Evolutionary conservation across 208 protist genomes (phyloP).

Genomic region (Trypanosoma avium): DNA sequence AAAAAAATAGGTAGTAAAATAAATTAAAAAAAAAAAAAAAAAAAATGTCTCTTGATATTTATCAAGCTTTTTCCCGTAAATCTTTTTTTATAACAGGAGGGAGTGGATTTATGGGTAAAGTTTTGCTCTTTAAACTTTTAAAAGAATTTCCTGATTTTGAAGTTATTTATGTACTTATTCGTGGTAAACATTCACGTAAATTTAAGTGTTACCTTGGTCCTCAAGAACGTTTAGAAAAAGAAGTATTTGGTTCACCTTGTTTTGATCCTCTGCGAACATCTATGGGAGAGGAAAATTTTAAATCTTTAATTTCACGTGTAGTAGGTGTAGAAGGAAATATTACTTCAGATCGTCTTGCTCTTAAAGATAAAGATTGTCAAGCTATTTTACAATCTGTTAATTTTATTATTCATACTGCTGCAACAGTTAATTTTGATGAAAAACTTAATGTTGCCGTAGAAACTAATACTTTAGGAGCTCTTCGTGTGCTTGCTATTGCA

Average conservation of each 20-base stretch:
- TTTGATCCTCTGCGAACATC: slow-evolving; percentile 65
- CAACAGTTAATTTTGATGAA: slow-evolving; percentile 89
- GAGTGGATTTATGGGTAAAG: slow-evolving; percentile 89
- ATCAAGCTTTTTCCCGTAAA: slow-evolving; percentile 55
- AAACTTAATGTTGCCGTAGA: slow-evolving; percentile 66
- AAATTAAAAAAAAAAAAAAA: slow-evolving; percentile 18
- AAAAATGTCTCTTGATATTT: slow-evolving; percentile 66
- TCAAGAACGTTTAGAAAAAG: slow-evolving; percentile 73
- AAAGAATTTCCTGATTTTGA: slow-evolving; percentile 77
- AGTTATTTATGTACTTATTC: slow-evolving; percentile 72
- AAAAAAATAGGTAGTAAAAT: not conserved
- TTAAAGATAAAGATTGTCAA: slow-evolving; percentile 49
- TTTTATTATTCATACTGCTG: slow-evolving; percentile 85
- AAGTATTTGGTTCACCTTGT: slow-evolving; percentile 71
- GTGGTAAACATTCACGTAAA: slow-evolving; percentile 70
- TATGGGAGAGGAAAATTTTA: slow-evolving; percentile 64
- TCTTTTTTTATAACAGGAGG: slow-evolving; percentile 80
- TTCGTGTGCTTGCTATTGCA: slow-evolving; percentile 78
- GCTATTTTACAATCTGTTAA: slow-evolving; percentile 50
- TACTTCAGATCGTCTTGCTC: slow-evolving; percentile 59
- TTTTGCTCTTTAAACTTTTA: slow-evolving; percentile 79
- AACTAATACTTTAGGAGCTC: slow-evolving; percentile 81
- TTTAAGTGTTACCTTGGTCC: slow-evolving; percentile 60
- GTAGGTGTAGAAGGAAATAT: slow-evolving; percentile 74
- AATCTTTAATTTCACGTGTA: slow-evolving; percentile 44